phyloP scores from a whole-genome alignment of 2,329 filamentous ascomycete species.

The Fragosphaeria purpurea region DNA sequence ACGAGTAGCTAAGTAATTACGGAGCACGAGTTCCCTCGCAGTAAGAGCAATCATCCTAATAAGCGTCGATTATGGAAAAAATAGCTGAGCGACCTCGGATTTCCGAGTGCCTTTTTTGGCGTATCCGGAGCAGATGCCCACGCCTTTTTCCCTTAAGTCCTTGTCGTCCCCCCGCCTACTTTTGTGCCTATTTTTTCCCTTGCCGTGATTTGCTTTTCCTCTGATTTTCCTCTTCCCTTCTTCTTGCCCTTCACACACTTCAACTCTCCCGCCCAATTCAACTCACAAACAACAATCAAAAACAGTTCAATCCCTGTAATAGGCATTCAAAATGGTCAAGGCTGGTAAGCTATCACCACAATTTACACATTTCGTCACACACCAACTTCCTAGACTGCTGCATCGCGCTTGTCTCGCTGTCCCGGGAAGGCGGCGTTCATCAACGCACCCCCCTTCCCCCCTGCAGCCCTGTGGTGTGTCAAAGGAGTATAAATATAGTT shows the following conservation, averaged over 20 bases:
- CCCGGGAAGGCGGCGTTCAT: no score
- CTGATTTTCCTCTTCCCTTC: background rate
- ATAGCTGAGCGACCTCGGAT: constrained; percentile 7
- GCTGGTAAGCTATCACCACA: constrained; percentile 55
- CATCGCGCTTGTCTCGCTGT: background rate
- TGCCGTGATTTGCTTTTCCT: background rate
- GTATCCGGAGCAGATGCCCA: background rate
- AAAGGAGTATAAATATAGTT: background rate
- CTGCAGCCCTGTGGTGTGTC: no score
- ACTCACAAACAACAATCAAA: background rate
- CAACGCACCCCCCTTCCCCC: no score
- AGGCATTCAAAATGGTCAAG: constrained; percentile 88
- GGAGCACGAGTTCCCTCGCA: no score
- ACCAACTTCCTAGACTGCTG: background rate
- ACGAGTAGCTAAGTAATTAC: no score
- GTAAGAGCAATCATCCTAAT: no score
- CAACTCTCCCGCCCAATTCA: background rate
- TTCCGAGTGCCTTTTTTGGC: constrained; percentile 8
- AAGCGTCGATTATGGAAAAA: no score
- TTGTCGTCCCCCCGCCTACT: constrained; percentile 4
- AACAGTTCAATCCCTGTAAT: background rate
- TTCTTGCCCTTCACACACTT: background rate
- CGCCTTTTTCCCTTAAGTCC: background rate
- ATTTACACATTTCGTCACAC: constrained; percentile 16
- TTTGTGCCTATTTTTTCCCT: constrained; percentile 2